Evolutionary conservation across 805 yeast species (phyloP).

Genomic region (Cyberlindnera mrakii): DNA sequence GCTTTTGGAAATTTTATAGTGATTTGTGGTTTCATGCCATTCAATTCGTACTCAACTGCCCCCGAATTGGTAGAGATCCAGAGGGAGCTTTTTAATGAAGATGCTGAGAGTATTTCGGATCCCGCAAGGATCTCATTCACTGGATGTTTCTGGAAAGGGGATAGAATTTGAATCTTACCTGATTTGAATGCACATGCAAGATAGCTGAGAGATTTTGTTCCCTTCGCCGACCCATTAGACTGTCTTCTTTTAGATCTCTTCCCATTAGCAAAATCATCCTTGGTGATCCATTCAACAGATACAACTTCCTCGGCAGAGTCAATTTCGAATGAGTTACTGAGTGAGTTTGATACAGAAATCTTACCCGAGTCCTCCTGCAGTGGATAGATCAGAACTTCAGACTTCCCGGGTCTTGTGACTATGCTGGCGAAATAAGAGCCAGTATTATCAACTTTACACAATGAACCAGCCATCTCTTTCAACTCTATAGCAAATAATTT

Average conservation of each 20-base stretch:
- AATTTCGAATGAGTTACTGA: constrained; percentile 33
- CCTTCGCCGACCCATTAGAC: constrained; percentile 4
- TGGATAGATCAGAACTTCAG: constrained; percentile 39
- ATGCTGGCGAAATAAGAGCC: constrained; percentile 32
- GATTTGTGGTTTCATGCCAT: constrained; percentile 9
- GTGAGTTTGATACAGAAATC: constrained; percentile 14
- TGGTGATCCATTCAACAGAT: constrained; percentile 31
- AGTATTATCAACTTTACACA: constrained; percentile 24
- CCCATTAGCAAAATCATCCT: constrained; percentile 10
- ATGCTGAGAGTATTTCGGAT: constrained; percentile 14
- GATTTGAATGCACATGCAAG: constrained; percentile 29
- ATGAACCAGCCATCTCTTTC: constrained; percentile 5
- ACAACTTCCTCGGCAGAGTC: constrained; percentile 33
- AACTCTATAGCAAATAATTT: neutral
- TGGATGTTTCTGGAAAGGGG: constrained; percentile 36
- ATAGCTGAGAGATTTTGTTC: constrained; percentile 15
- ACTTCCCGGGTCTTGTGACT: constrained; percentile 38
- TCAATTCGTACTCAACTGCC: constrained; percentile 14
- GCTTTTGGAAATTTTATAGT: constrained; percentile 12
- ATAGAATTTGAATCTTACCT: constrained; percentile 37
- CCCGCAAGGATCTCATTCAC: constrained; percentile 30
- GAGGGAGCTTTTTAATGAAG: constrained; percentile 19
- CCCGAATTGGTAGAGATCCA: constrained; percentile 24
- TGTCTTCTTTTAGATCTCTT: constrained; percentile 24
- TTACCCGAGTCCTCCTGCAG: constrained; percentile 17